Evolutionary conservation across 2,329 filamentous ascomycete genomes (phyloP).

Genomic region (Huntiella moniliformis): DNA sequence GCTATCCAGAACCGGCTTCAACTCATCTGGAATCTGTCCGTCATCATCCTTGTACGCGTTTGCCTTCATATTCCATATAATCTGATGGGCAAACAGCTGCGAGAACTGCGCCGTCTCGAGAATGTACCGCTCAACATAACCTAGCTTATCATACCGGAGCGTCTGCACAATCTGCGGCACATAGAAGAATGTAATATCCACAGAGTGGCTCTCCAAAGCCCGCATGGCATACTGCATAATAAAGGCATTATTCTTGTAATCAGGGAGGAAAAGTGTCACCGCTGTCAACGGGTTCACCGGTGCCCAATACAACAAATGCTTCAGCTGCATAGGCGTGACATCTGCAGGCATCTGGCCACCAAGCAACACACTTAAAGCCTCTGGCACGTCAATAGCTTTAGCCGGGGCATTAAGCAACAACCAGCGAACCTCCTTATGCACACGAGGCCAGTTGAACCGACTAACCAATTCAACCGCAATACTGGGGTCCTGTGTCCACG

Average conservation of each 20-base stretch:
- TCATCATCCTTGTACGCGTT: conserved; percentile 98
- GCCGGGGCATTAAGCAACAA: conserved; percentile 68
- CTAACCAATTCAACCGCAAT: conserved; percentile 71
- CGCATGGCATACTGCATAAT: conserved; percentile 94
- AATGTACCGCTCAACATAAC: conserved; percentile 92
- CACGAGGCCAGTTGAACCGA: conserved; percentile 56
- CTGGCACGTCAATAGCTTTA: conserved; percentile 61
- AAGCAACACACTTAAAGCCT: conserved; percentile 67
- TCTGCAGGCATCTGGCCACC: conserved; percentile 59
- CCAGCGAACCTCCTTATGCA: conserved; percentile 60
- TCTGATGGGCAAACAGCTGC: conserved; percentile 96
- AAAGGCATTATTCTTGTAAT: conserved; percentile 79
- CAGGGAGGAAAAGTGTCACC: conserved; percentile 79
- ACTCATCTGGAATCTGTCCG: conserved; percentile 67
- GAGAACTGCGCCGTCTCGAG: conserved; percentile 93
- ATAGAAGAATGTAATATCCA: conserved; percentile 98
- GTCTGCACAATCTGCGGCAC: conserved; percentile 96
- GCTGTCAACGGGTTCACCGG: conserved; percentile 85
- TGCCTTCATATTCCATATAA: conserved; percentile 99
- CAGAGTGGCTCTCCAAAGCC: conserved; percentile 76
- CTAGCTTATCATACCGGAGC: conserved; percentile 76
- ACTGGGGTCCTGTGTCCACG: conserved; percentile 70
- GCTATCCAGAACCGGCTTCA: conserved; percentile 83
- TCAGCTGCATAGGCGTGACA: conserved; percentile 59
- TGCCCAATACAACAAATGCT: conserved; percentile 87